A percentile compares a stretch with the other conserved stretches of the same genome.
phyloP scores from a whole-genome alignment of 108 stramenopile genomes.

The Fragilaria crotonensis region DNA sequence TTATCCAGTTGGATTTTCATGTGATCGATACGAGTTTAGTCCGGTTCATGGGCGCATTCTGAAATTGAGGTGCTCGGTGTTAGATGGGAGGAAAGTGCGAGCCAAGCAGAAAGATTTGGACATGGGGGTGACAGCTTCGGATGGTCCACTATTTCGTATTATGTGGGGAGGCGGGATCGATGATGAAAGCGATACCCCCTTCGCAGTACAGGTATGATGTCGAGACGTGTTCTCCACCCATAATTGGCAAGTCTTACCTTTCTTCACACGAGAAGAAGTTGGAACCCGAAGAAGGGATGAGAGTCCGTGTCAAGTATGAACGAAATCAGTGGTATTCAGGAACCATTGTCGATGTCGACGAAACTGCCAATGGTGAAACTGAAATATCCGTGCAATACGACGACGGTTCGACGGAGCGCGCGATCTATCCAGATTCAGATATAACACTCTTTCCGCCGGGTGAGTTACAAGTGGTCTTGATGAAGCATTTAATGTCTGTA shows the following conservation, averaged over 20 bases:
- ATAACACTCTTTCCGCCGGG: conserved; percentile 59
- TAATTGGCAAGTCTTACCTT: conserved; percentile 7
- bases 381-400: conserved; percentile 64
- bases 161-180: conserved; percentile 85
- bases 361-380: background rate
- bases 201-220: conserved; percentile 54
- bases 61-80: conserved; percentile 70
- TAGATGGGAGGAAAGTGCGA: conserved; percentile 47
- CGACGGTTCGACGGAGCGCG: conserved; percentile 63
- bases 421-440: conserved; percentile 71
- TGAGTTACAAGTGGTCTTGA: conserved; percentile 26
- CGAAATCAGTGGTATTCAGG: conserved; percentile 46
- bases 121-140: conserved; percentile 4
- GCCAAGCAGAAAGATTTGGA: conserved; percentile 11
- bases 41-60: conserved; percentile 72
- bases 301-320: conserved; percentile 69
- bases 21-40: conserved; percentile 74
- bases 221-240: conserved; percentile 35
- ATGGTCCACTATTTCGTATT: conserved; percentile 75
- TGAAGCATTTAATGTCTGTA: no score
- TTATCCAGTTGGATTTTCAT: conserved; percentile 76
- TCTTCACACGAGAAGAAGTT: background rate
- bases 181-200: conserved; percentile 29
- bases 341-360: conserved; percentile 35
- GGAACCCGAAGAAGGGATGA: conserved; percentile 54